Percentiles rank a stretch among this genome's conserved stretches.
Conservation (phyloP, 352 stramenopile genomes). For the Phytophthora uliginosa region DNA sequence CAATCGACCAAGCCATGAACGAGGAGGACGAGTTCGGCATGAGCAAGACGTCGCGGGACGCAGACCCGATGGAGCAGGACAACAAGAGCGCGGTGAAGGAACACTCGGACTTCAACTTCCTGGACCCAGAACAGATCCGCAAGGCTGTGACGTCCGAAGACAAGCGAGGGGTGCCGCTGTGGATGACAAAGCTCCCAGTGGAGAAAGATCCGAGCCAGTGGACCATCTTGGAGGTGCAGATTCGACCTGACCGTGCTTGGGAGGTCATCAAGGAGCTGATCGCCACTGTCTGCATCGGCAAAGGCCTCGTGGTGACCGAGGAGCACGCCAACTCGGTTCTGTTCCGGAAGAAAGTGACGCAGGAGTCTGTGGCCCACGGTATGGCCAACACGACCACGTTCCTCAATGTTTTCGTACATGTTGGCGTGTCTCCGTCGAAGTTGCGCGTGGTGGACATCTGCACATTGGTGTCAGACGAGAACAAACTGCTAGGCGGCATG, state of each 20-base stretch:
- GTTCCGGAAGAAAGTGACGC: conserved; percentile 75
- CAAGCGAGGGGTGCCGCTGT: conserved; percentile 52
- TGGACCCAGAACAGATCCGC: conserved; percentile 46
- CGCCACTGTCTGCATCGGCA: conserved; percentile 80
- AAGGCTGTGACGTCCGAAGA: conserved; percentile 37
- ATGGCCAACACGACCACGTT: conserved; percentile 75
- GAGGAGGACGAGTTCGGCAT: conserved; percentile 84
- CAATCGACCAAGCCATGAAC: conserved; percentile 31
- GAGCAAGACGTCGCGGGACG: conserved; percentile 66
- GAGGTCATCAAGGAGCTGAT: conserved; percentile 84
- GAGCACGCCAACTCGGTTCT: conserved; percentile 67
- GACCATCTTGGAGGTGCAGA: conserved; percentile 76
- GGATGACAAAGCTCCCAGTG: conserved; percentile 65
- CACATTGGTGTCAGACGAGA: conserved; percentile 71
- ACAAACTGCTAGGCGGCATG: conserved; percentile 70
- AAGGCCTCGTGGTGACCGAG: conserved; percentile 72
- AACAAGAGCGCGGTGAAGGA: conserved; percentile 60
- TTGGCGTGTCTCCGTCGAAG: conserved; percentile 84
- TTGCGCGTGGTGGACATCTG: conserved; percentile 80
- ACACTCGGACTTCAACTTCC: conserved; percentile 77
- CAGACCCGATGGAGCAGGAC: conserved; percentile 78
- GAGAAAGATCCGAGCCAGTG: conserved; percentile 74
- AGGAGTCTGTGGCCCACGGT: conserved; percentile 70
- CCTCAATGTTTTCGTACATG: conserved; percentile 77
- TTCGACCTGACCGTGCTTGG: conserved; percentile 80